Base-by-base conservation (phyloP, 2,329 filamentous ascomycete genomes). In the Venturia asperata region DNA sequence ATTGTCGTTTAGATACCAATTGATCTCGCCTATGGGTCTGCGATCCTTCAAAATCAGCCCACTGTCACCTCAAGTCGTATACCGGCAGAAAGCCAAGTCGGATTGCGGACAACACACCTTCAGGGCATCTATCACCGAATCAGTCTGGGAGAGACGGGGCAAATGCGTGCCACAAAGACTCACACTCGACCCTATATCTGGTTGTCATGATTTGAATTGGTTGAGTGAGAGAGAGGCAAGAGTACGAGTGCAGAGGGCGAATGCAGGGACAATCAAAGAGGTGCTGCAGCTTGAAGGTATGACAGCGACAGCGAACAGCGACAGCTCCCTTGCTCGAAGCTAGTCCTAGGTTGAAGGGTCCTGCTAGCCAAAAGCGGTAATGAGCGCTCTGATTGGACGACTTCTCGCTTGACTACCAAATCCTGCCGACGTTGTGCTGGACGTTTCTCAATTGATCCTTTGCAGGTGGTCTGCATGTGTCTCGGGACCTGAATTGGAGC, bases 1-100 rank as follows among this genome's bases (percentile, higher is more conserved):
- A 34, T 13, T 43, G n/a, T 61, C 55, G 70, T 76, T 66, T 79
- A 88, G 89, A 82, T 77, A 92, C 91, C 72, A 97, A 86, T 76
- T 97, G 92, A 75, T 97, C 92, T 74, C 92, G 83, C 65, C 92
- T 85, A 79, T 97, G 92, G 63, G 92, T 93, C 83, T 96, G 86
- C 61, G 2, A 19, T 3, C 52, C 37, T 37, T 15, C 58, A 43
- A 42, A 47, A 66, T 65, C 42, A 55, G 66, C 27, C 61, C 11
- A 34, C 39, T 41, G 39, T 41, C 4, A 41, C 15, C 37, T n/a
- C 0, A 10, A 19, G 11, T n/a, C 62, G 65, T 72, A 62, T 72
- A 70, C 66, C 69, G 68, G 69, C 52, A 66, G 63, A 64, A 62
- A 45, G 60, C 64, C 61, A 39, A 56, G 37, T 65, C 56, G 45